Percentiles rank a stretch among this genome's conserved stretches.
Evolutionary conservation across 305 asterid species (phyloP).

Genomic region (Caryopteris hybrid): DNA sequence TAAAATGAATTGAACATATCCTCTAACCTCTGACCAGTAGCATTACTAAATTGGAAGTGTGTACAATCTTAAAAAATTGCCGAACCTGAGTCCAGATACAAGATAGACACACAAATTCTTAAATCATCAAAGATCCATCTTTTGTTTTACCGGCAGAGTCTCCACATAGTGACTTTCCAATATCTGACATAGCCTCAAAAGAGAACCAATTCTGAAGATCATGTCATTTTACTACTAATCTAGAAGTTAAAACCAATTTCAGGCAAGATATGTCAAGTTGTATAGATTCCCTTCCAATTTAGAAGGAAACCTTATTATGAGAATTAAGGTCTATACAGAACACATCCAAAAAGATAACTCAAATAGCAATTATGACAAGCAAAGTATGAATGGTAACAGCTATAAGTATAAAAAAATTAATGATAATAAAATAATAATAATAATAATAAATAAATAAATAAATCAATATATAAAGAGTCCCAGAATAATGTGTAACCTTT

Average conservation of each 20-base stretch:
- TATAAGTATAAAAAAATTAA: constrained; percentile 5
- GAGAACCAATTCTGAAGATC: background rate
- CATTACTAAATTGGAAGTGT: background rate
- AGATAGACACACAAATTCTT: background rate
- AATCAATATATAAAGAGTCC: too few relatives aligned
- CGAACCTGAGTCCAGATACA: background rate
- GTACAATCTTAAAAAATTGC: background rate
- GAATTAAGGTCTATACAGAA: background rate
- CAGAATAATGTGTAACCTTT: constrained; percentile 80
- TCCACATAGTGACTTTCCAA: background rate
- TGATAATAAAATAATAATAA: background rate
- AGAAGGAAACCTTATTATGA: background rate
- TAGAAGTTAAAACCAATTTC: background rate
- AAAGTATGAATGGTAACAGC: background rate
- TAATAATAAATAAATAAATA: too few relatives aligned
- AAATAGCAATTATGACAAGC: background rate
- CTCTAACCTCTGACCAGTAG: background rate
- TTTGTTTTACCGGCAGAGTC: background rate
- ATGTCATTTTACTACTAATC: background rate
- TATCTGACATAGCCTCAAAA: background rate
- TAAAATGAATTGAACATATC: background rate
- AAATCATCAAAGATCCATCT: background rate
- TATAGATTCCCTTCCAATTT: background rate
- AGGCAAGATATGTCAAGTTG: background rate
- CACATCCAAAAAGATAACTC: background rate